A percentile compares a stretch with the other conserved stretches of the same genome.
These are phyloP conservation scores for Nakazawaea wickerhamii DNA, from an alignment of 805 yeast species.

Conservation along the genomic window DNA sequence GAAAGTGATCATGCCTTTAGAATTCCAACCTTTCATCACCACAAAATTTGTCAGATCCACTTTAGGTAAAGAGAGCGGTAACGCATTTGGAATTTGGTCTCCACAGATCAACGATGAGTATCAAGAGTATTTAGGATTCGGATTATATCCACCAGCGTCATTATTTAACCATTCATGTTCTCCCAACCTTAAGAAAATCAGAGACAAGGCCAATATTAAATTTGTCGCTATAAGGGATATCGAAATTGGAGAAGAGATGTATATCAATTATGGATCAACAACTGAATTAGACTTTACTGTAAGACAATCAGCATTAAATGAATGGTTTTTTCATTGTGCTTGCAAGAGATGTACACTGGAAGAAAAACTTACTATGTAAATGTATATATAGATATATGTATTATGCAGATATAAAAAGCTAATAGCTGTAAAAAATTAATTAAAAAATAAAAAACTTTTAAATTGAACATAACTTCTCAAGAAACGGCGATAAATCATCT, in stretches of 20 bases:
- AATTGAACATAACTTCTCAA: conserved; percentile 52
- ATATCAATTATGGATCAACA: conserved; percentile 57
- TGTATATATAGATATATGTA: too few species aligned
- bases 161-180: conserved; percentile 63
- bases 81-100: conserved; percentile 64
- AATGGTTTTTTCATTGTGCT: conserved; percentile 57
- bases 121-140: conserved; percentile 53
- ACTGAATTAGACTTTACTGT: conserved; percentile 32
- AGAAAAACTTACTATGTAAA: too few species aligned
- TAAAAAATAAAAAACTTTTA: neutral
- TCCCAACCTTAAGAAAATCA: conserved; percentile 47
- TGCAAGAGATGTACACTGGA: conserved; percentile 38
- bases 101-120: conserved; percentile 32
- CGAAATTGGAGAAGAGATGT: conserved; percentile 41
- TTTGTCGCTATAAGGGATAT: conserved; percentile 40
- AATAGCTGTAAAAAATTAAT: neutral
- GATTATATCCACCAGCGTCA: conserved; percentile 57
- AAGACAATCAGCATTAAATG: conserved; percentile 37
- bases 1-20: conserved; percentile 31
- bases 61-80: conserved; percentile 57
- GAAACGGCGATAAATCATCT: conserved; percentile 82
- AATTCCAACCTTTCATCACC: conserved; percentile 31
- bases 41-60: conserved; percentile 37
- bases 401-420: too few species aligned
- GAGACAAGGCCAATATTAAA: conserved; percentile 32